phyloP scores from a whole-genome alignment of 108 stramenopile genomes.

The Cyclostephanos tholiformis region DNA sequence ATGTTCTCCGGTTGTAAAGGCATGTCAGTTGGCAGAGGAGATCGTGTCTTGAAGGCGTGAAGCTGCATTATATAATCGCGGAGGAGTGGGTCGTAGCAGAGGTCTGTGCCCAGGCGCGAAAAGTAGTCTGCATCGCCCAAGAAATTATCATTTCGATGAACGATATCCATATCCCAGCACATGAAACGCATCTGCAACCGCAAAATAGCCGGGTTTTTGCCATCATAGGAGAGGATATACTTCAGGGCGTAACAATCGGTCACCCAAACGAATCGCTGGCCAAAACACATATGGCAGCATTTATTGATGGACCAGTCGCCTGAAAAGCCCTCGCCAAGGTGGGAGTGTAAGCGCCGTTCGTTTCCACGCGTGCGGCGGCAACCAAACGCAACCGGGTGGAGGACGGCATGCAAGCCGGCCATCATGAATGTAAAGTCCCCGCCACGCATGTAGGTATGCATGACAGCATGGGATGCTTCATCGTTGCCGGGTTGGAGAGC shows the following conservation, averaged over 20 bases:
- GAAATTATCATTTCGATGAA: not conserved
- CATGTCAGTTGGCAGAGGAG: too few species aligned
- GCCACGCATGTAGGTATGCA: not conserved
- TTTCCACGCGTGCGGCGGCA: not conserved
- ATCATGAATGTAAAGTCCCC: not conserved
- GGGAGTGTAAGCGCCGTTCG: slow-evolving; percentile 5
- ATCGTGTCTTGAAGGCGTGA: too few species aligned
- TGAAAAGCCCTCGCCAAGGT: slow-evolving; percentile 11
- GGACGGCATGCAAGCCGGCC: not conserved
- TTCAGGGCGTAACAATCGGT: slow-evolving; percentile 16
- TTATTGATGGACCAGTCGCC: not conserved
- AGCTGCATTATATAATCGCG: not conserved
- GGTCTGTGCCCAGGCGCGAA: not conserved
- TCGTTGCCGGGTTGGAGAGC: not conserved
- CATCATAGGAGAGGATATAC: slow-evolving; percentile 8
- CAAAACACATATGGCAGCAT: not conserved
- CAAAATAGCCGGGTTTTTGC: too few species aligned
- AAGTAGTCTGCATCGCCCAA: not conserved
- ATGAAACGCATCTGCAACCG: too few species aligned
- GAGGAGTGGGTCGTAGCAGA: not conserved
- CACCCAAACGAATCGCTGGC: not conserved
- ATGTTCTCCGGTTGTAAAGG: too few species aligned
- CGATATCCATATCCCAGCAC: not conserved
- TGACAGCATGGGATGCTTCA: not conserved
- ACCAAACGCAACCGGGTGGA: slow-evolving; percentile 1